phyloP scores from a whole-genome alignment of 139 green algal species.

The Closterium sp. region DNA sequence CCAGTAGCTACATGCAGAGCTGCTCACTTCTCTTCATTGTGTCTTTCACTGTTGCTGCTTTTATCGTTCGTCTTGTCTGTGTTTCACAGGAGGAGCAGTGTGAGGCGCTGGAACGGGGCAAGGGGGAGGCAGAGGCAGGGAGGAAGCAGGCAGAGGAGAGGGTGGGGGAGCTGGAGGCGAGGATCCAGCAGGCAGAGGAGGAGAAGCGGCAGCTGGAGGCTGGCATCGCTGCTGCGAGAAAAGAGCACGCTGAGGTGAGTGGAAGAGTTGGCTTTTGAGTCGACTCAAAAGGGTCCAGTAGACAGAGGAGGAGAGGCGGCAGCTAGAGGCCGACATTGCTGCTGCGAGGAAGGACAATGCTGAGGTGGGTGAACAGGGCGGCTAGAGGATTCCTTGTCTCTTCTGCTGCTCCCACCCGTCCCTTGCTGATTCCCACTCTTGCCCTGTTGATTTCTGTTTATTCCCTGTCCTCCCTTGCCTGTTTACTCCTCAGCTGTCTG shows the following conservation, averaged over 20 bases:
- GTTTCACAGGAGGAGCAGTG: background rate
- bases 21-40: too few relatives aligned
- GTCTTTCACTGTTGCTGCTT: background rate
- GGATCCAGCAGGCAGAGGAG: background rate
- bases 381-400: too few relatives aligned
- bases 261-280: background rate
- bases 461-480: background rate
- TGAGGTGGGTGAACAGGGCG: background rate
- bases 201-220: background rate
- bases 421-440: too few relatives aligned
- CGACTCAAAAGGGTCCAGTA: background rate
- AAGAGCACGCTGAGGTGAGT: background rate
- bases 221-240: background rate
- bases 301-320: background rate
- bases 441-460: background rate
- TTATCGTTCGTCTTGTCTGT: background rate
- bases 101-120: background rate
- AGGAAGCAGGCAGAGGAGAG: background rate
- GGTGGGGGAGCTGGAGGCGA: background rate
- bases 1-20: too few relatives aligned
- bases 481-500: background rate
- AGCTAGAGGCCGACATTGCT: background rate
- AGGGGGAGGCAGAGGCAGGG: background rate
- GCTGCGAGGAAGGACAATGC: background rate
- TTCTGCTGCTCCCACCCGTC: background rate